Percentiles rank a stretch among this genome's conserved stretches.
phyloP scores from a whole-genome alignment of 108 stramenopile species.

The Skeletonema tropicum region DNA sequence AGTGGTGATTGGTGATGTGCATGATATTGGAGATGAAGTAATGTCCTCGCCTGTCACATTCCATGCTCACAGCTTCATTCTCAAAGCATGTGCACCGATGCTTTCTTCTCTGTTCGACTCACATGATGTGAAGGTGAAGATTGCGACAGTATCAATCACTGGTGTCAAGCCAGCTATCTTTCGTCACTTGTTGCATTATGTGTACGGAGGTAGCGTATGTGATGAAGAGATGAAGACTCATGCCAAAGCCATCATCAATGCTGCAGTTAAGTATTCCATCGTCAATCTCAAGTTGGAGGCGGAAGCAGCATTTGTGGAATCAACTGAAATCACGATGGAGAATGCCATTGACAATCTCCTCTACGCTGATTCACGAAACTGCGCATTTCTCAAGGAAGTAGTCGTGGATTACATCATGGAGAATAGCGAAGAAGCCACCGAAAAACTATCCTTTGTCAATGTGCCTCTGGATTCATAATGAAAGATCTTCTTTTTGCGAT shows the following conservation, averaged over 20 bases:
- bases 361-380: neutral
- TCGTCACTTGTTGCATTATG: neutral
- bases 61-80: neutral
- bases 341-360: neutral
- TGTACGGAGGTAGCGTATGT: neutral
- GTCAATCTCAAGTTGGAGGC: no score
- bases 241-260: neutral
- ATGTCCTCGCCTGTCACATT: neutral
- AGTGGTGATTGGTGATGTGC: no score
- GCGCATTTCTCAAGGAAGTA: constrained; percentile 9
- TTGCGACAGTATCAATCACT: neutral
- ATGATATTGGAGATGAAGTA: neutral
- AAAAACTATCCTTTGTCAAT: no score
- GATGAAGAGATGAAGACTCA: no score
- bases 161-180: neutral
- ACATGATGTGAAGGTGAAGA: neutral
- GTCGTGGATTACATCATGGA: constrained; percentile 13
- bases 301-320: neutral
- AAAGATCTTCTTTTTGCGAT: no score
- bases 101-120: neutral
- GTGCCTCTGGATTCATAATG: no score
- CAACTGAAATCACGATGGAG: neutral
- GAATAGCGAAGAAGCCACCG: neutral
- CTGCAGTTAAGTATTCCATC: constrained; percentile 14
- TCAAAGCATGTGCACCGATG: neutral